Evolutionary conservation across 2,329 filamentous ascomycete genomes (phyloP).

Genomic region (Phoma sp.): DNA sequence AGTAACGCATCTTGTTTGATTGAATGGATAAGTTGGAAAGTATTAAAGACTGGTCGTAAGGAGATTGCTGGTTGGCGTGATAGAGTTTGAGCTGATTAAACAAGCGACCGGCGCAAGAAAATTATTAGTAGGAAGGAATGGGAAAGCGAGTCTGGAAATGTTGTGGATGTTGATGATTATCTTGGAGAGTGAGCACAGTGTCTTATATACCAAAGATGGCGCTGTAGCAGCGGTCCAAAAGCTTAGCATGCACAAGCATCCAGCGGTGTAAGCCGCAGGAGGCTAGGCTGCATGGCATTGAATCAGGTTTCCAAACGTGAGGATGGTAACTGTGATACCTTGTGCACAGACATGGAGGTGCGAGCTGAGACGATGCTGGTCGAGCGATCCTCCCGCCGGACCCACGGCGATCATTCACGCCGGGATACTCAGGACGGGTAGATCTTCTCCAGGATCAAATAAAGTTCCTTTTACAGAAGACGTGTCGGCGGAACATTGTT

Average conservation of each 20-base stretch:
- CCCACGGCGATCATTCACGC: slow-evolving; percentile 13
- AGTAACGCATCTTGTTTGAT: slow-evolving; percentile 56
- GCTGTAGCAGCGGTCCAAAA: slow-evolving; percentile 19
- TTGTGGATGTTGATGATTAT: slow-evolving; percentile 37
- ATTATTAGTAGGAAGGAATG: slow-evolving; percentile 35
- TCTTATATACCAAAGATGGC: slow-evolving; percentile 37
- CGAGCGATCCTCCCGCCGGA: slow-evolving; percentile 28
- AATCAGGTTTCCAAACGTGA: slow-evolving; percentile 19
- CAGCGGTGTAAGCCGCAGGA: slow-evolving; percentile 8
- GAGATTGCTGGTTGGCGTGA: slow-evolving; percentile 24
- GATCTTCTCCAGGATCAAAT: slow-evolving; percentile 28
- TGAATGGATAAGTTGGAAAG: slow-evolving; percentile 14
- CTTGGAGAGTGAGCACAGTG: slow-evolving; percentile 15
- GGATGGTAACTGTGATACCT: slow-evolving; percentile 30
- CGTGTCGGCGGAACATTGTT: slow-evolving; percentile 25
- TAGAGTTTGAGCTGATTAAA: slow-evolving; percentile 28
- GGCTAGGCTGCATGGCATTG: slow-evolving; percentile 14
- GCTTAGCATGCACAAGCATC: slow-evolving; percentile 44
- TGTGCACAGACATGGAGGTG: slow-evolving; percentile 20
- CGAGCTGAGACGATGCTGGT: slow-evolving; percentile 36
- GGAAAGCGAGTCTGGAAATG: slow-evolving; percentile 39
- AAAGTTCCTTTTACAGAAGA: slow-evolving; percentile 10
- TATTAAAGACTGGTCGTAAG: slow-evolving; percentile 20
- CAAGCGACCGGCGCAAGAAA: slow-evolving; percentile 47
- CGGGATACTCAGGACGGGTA: slow-evolving; percentile 24